Conservation (phyloP, 1,139 yeast genomes). For the Blastobotrys petasosporus region DNA sequence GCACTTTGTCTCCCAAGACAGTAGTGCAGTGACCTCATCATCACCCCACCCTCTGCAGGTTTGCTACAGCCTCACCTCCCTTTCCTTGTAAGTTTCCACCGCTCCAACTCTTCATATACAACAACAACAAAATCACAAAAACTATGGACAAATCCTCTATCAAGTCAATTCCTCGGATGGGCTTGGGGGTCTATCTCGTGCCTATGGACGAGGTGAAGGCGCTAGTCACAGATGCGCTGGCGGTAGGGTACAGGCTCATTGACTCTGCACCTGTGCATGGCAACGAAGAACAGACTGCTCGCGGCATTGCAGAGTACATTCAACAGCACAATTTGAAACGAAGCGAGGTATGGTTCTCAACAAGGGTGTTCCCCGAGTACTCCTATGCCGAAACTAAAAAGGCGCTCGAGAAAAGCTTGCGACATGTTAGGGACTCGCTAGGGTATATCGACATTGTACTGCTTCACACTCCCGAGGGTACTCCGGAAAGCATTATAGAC, state of each 20-base stretch:
- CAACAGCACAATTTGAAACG: constrained; percentile 31
- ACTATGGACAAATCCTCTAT: background rate
- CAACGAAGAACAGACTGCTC: constrained; percentile 52
- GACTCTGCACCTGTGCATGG: constrained; percentile 56
- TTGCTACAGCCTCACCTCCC: background rate
- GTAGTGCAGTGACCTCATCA: too few relatives aligned
- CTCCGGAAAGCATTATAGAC: constrained; percentile 31
- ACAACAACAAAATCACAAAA: background rate
- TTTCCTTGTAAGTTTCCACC: background rate
- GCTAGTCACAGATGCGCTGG: constrained; percentile 32
- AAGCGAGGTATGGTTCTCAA: constrained; percentile 66
- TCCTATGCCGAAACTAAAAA: constrained; percentile 46
- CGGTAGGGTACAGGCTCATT: constrained; percentile 52
- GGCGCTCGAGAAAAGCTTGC: constrained; percentile 27
- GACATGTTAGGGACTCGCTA: constrained; percentile 38
- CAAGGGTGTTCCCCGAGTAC: constrained; percentile 50
- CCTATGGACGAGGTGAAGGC: constrained; percentile 26
- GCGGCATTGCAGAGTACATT: constrained; percentile 30
- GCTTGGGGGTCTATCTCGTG: constrained; percentile 58
- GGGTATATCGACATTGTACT: constrained; percentile 59
- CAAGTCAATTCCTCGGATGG: constrained; percentile 24
- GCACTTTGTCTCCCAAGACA: too few relatives aligned
- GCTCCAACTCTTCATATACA: background rate
- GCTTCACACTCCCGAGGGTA: constrained; percentile 36
- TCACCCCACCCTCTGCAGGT: background rate